Conservation (phyloP, 2,329 filamentous ascomycete species). For the Neopestalotiopsis sp. region DNA sequence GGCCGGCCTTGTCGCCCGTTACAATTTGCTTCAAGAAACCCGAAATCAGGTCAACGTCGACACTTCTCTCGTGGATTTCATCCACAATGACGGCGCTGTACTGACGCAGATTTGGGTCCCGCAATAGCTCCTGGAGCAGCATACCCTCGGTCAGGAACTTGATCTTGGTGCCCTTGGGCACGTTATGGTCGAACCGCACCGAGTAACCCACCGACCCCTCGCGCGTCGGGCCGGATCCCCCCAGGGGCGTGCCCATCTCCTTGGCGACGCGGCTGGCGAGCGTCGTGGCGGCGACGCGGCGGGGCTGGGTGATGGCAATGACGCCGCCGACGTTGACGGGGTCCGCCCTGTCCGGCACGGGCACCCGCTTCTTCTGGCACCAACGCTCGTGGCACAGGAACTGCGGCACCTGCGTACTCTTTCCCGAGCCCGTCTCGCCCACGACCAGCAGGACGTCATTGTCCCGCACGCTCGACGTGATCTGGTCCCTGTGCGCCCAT, state of each 20-base stretch:
- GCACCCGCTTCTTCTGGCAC: slow-evolving; percentile 69
- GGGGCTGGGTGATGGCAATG: slow-evolving; percentile 92
- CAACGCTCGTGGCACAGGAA: slow-evolving; percentile 81
- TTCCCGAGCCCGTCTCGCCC: slow-evolving; percentile 95
- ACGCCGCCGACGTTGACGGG: slow-evolving; percentile 71
- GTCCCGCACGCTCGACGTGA: slow-evolving; percentile 68
- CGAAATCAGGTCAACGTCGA: slow-evolving; percentile 90
- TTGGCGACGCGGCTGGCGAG: slow-evolving; percentile 86
- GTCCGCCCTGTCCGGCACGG: slow-evolving; percentile 44
- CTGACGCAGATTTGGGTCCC: slow-evolving; percentile 79
- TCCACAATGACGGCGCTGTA: slow-evolving; percentile 94
- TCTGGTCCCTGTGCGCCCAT: slow-evolving; percentile 74
- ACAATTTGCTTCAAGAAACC: slow-evolving; percentile 87
- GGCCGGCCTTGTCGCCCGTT: slow-evolving; percentile 63
- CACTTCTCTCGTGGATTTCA: slow-evolving; percentile 94
- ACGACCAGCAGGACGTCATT: slow-evolving; percentile 80
- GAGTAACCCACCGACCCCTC: slow-evolving; percentile 81
- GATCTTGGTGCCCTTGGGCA: slow-evolving; percentile 81
- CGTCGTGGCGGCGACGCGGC: slow-evolving; percentile 91
- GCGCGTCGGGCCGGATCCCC: slow-evolving; percentile 30
- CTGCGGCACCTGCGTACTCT: slow-evolving; percentile 95
- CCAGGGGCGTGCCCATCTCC: slow-evolving; percentile 67
- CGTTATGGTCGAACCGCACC: slow-evolving; percentile 89
- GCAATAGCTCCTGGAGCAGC: slow-evolving; percentile 89
- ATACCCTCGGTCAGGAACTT: slow-evolving; percentile 98